phyloP scores from a whole-genome alignment of 2,329 filamentous ascomycete species.

The Penicillium rolfsii region DNA sequence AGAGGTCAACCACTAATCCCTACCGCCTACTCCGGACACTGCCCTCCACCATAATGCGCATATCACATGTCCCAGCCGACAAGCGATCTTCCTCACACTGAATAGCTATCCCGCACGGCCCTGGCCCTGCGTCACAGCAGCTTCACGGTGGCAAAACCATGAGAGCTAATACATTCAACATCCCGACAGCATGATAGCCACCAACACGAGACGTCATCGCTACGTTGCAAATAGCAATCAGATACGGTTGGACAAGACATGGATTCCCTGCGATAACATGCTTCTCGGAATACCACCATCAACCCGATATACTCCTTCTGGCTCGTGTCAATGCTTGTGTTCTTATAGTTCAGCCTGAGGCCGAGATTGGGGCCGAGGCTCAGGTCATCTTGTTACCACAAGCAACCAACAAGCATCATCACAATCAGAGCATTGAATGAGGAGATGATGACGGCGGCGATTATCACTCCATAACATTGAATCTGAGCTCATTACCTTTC shows the following conservation, averaged over 20 bases:
- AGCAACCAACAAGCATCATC: neutral
- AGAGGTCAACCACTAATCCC: neutral
- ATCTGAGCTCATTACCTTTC: neutral
- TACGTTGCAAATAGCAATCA: neutral
- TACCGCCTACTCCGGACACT: neutral
- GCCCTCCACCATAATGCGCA: neutral
- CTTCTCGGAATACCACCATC: neutral
- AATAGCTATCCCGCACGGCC: neutral
- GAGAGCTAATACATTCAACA: constrained; percentile 4
- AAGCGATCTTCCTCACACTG: neutral
- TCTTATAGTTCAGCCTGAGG: neutral
- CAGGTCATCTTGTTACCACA: neutral
- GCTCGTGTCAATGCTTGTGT: constrained; percentile 1
- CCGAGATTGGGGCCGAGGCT: neutral
- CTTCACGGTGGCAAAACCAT: neutral
- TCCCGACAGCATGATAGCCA: neutral
- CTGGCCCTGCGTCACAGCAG: constrained; percentile 2
- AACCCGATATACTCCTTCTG: neutral
- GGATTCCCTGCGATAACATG: neutral
- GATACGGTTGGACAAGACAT: neutral
- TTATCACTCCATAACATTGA: neutral
- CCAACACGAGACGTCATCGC: neutral
- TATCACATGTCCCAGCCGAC: neutral
- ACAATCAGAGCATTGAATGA: neutral
- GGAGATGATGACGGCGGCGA: neutral